Base-by-base conservation (phyloP, 2,329 filamentous ascomycete genomes). In the Colletotrichum echinochloae region DNA sequence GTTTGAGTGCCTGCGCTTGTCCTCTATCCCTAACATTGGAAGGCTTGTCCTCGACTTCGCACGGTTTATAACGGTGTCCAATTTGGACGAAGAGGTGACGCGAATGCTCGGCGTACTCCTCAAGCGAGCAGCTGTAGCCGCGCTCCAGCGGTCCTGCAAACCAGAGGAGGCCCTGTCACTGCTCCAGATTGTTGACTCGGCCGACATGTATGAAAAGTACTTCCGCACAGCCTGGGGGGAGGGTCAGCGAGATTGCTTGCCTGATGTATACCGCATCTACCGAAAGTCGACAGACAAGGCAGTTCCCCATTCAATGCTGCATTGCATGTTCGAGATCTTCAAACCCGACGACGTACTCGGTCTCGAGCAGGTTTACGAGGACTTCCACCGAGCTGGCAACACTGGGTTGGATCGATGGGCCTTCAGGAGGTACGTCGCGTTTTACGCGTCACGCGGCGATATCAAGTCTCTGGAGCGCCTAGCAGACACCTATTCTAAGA, bases 391-490 rank as follows among this genome's bases (percentile, higher is more conserved):
- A 33, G 2, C 71, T 33, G 78, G 79, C 35, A 80, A 83, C 64
- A 79, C 78, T 1, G 77, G 74, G 1, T 78, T 87, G 41, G 81
- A 83, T 51, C 75, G 78, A 65, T 82, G 82, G 77, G 85, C 81
- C 0, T 89, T 83, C 70, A 82, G 84, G 67, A 85, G 81, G 73
- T 87, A 82, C 69, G 78, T 89, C 63, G 80, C 79, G 4, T 85
- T 87, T 51, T 85, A 88, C 72, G 85, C 86, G 18, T 71, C 75
- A 9, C 77, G 78, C 5, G 87, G 87, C 20, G 83, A 89, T 73
- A 78, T 84, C n/a, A 76, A 77, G 41, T 77, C 80, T 20, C 83
- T 88, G 3, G 79, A 81, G 52, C 78, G 79, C 8, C 73, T 89
- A 28, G 87, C 85, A 82, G 75, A 78, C 16, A 79, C 84, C 55